Percentiles rank a stretch among this genome's conserved stretches.
These are phyloP conservation scores for Suillus placidus DNA, from an alignment of 768 basidiomycete species.

Conservation along the genomic window DNA sequence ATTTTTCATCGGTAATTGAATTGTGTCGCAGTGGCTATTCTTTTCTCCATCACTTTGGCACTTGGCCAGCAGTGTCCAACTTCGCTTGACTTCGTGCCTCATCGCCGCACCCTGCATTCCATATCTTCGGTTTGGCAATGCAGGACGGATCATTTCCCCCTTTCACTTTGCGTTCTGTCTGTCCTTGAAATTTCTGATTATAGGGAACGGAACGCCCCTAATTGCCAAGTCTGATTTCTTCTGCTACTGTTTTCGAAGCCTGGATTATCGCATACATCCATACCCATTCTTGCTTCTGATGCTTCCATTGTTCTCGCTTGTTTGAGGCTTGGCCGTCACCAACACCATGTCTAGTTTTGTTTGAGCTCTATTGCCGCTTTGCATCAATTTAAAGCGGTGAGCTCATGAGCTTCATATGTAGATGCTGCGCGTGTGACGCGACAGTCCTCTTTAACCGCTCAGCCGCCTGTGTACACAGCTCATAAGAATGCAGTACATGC, in stretches of 20 bases:
- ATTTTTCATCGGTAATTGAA: neutral
- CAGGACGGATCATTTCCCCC: neutral
- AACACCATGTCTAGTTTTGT: neutral
- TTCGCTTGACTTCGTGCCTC: neutral
- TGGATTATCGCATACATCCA: neutral
- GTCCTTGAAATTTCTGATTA: neutral
- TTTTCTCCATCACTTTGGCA: neutral
- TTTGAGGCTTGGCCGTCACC: neutral
- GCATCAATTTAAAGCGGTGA: neutral
- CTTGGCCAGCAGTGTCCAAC: neutral
- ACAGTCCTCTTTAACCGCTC: neutral
- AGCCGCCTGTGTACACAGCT: neutral
- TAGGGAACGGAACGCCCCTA: neutral
- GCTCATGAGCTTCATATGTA: neutral
- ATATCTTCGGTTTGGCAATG: constrained; percentile 20
- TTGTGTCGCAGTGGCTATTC: neutral
- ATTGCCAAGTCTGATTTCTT: neutral
- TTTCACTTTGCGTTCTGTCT: neutral
- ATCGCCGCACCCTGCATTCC: constrained; percentile 17
- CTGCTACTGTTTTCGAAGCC: neutral
- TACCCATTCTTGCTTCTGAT: neutral
- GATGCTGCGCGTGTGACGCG: neutral
- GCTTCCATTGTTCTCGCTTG: neutral
- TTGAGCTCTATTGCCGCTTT: neutral
- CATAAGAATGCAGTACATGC: neutral